phyloP scores from a whole-genome alignment of 1,284 basidiomycete genomes.

The Sanghuangporus weigelae region DNA sequence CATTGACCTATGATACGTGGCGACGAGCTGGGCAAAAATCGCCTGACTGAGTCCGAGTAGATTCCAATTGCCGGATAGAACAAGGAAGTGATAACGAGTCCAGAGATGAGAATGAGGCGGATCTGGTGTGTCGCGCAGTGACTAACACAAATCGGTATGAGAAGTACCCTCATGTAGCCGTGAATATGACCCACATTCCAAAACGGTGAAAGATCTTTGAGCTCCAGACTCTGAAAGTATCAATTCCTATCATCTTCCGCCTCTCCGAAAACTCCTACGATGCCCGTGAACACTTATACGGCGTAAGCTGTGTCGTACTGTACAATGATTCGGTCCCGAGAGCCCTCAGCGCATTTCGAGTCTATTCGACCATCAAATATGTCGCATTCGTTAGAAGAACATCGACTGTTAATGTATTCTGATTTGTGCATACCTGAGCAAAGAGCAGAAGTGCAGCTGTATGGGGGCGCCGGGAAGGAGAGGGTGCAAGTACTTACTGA shows the following conservation, averaged over 20 bases:
- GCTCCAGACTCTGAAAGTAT: constrained; percentile 36
- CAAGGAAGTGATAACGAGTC: constrained; percentile 92
- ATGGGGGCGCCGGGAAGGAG: not conserved
- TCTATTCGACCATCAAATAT: not conserved
- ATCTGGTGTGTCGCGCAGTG: constrained; percentile 90
- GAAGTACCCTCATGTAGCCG: constrained; percentile 3
- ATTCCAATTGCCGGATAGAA: constrained; percentile 89
- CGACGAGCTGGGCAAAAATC: constrained; percentile 53
- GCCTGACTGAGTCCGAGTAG: constrained; percentile 68
- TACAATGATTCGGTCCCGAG: not conserved
- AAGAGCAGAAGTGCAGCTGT: too few species aligned
- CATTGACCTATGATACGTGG: constrained; percentile 57
- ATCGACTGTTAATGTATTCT: too few species aligned
- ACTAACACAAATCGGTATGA: constrained; percentile 34
- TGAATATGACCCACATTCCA: constrained; percentile 57
- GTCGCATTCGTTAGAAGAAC: too few species aligned
- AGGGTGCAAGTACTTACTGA: not conserved
- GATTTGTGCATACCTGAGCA: too few species aligned
- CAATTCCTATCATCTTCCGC: constrained; percentile 18
- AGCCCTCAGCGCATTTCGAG: not conserved
- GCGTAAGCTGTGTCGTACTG: not conserved
- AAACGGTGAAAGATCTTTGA: constrained; percentile 62
- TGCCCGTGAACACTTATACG: not conserved
- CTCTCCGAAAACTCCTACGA: not conserved
- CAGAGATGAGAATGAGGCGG: constrained; percentile 88